These are phyloP conservation scores for Aspergillus baeticus DNA, from an alignment of 495 filamentous ascomycete species.

Conservation along the genomic window DNA sequence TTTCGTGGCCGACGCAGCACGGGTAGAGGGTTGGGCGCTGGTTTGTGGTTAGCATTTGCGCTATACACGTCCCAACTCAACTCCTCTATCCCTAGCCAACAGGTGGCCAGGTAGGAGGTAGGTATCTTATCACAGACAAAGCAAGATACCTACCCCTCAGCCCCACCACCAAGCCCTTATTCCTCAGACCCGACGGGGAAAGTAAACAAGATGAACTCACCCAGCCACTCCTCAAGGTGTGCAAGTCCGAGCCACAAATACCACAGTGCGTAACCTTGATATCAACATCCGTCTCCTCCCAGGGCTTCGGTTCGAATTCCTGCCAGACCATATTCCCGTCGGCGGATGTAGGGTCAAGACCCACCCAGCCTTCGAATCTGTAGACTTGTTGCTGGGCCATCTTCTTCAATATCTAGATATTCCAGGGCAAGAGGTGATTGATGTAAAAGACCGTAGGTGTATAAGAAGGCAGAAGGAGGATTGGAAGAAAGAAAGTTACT, in stretches of 20 bases:
- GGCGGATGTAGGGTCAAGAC: constrained; percentile 50
- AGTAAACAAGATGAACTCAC: constrained; percentile 24
- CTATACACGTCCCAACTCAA: no score
- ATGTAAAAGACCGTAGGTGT: not conserved
- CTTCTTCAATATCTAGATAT: not conserved
- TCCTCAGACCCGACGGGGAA: no score
- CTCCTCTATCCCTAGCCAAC: no score
- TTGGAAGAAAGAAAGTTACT: no score
- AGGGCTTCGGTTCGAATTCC: constrained; percentile 75
- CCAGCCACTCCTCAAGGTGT: constrained; percentile 76
- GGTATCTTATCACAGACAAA: no score
- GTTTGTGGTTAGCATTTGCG: no score
- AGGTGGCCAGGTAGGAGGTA: no score
- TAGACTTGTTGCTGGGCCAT: constrained; percentile 43
- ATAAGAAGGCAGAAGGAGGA: no score
- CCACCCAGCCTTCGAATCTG: constrained; percentile 86
- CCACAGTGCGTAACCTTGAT: constrained; percentile 47
- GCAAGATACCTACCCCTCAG: no score
- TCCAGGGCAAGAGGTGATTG: not conserved
- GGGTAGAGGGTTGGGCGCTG: constrained; percentile 61
- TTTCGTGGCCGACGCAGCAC: constrained; percentile 79
- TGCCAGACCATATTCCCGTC: constrained; percentile 81
- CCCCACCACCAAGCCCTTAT: no score
- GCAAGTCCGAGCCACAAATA: constrained; percentile 60
- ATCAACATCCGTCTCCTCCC: constrained; percentile 74